phyloP scores from a whole-genome alignment of 495 filamentous ascomycete species.

The Hypoxylon intermedium region DNA sequence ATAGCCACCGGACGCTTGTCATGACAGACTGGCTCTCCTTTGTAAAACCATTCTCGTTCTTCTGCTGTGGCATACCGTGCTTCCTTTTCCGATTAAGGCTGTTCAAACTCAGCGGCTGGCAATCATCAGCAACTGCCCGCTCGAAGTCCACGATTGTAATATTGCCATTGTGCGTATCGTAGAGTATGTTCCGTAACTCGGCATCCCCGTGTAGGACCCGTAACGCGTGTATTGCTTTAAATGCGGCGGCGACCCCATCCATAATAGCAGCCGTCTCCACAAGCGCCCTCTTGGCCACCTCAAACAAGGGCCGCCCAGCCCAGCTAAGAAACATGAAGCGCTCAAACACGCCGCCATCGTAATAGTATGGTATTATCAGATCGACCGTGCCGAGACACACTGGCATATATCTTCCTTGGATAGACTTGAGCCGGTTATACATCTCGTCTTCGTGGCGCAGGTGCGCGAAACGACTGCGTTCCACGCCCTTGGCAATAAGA shows the following conservation, averaged over 20 bases:
- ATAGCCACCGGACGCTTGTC: too few species aligned
- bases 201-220: conserved; percentile 36
- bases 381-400: conserved; percentile 48
- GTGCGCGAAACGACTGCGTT: conserved; percentile 9
- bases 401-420: conserved; percentile 49
- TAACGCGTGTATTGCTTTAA: conserved; percentile 28
- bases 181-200: conserved; percentile 36
- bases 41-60: too few species aligned
- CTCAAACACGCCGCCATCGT: conserved; percentile 34
- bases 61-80: too few species aligned
- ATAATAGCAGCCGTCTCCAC: not conserved
- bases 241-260: conserved; percentile 10
- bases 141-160: too few species aligned
- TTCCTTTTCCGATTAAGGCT: too few species aligned
- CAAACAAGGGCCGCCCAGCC: conserved; percentile 34
- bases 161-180: conserved; percentile 13
- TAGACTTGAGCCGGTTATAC: conserved; percentile 41
- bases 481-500: conserved; percentile 54
- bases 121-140: too few species aligned
- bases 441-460: conserved; percentile 45
- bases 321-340: conserved; percentile 48
- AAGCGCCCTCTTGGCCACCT: not conserved
- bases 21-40: too few species aligned
- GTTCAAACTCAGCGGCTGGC: too few species aligned
- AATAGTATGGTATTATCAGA: conserved; percentile 41